Evolutionary conservation across 73 alveolate species (phyloP).

Genomic region (Stentor coeruleus): DNA sequence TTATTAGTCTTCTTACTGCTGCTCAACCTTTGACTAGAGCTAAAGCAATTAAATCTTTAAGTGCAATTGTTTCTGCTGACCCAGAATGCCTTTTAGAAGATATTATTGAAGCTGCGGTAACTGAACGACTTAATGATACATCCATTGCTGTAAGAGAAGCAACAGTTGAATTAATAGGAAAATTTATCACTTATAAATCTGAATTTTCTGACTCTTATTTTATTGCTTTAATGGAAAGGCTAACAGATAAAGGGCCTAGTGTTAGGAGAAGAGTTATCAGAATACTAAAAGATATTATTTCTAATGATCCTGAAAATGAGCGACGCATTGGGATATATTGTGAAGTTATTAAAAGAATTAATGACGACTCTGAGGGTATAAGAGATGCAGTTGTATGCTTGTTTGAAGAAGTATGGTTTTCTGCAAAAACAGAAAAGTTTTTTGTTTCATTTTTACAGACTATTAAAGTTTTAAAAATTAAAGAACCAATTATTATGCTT

Average conservation of each 20-base stretch:
- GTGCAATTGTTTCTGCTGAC: constrained; percentile 19
- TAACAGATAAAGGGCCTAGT: constrained; percentile 32
- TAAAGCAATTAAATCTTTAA: constrained; percentile 9
- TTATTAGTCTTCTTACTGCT: background rate
- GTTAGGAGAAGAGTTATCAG: constrained; percentile 24
- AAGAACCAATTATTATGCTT: background rate
- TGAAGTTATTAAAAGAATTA: constrained; percentile 16
- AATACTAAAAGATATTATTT: background rate
- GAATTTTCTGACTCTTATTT: constrained; percentile 17
- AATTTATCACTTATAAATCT: background rate
- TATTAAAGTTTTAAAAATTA: background rate
- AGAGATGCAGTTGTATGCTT: constrained; percentile 1
- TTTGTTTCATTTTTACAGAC: background rate
- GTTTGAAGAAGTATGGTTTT: constrained; percentile 16
- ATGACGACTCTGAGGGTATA: constrained; percentile 28
- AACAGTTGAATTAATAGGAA: constrained; percentile 5
- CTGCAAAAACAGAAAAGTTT: background rate
- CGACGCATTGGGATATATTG: background rate
- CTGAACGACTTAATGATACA: constrained; percentile 3
- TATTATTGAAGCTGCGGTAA: constrained; percentile 22
- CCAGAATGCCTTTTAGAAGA: constrained; percentile 6
- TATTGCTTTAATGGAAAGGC: background rate
- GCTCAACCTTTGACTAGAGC: constrained; percentile 20
- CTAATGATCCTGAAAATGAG: background rate
- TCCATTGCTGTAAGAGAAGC: constrained; percentile 32